phyloP scores from a whole-genome alignment of 257 asterid species.

The Solanum piurae region DNA sequence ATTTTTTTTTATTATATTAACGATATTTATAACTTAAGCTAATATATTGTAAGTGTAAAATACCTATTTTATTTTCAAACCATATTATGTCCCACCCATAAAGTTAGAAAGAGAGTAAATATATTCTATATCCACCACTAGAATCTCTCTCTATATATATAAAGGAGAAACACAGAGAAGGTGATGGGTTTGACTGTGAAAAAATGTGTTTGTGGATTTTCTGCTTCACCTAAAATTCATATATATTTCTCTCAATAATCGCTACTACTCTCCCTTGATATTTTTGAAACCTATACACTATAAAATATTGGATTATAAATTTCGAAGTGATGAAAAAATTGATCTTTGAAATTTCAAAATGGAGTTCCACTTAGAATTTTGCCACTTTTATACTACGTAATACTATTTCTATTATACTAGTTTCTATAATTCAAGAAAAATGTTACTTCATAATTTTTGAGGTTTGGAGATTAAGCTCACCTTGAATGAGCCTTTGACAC shows the following conservation, averaged over 20 bases:
- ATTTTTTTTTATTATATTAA: no score
- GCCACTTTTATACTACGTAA: neutral
- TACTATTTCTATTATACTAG: no score
- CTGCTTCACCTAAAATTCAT: no score
- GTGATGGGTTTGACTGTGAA: neutral
- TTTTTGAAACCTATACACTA: neutral
- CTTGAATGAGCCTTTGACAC: no score
- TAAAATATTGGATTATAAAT: no score
- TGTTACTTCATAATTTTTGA: no score
- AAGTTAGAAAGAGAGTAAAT: neutral
- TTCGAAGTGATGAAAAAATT: no score
- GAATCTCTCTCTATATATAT: no score
- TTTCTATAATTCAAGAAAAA: no score
- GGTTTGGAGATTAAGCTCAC: no score
- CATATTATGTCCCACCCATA: neutral
- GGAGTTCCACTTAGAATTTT: neutral
- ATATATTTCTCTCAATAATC: neutral
- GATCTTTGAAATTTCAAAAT: neutral
- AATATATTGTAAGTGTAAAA: no score
- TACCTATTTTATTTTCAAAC: neutral
- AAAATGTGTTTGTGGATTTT: neutral
- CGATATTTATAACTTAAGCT: rapidly evolving
- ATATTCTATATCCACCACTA: neutral
- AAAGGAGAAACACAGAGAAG: no score
- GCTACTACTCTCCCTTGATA: neutral